These are phyloP conservation scores for Dioszegia hungarica DNA, from an alignment of 768 basidiomycete species.

Conservation along the genomic window DNA sequence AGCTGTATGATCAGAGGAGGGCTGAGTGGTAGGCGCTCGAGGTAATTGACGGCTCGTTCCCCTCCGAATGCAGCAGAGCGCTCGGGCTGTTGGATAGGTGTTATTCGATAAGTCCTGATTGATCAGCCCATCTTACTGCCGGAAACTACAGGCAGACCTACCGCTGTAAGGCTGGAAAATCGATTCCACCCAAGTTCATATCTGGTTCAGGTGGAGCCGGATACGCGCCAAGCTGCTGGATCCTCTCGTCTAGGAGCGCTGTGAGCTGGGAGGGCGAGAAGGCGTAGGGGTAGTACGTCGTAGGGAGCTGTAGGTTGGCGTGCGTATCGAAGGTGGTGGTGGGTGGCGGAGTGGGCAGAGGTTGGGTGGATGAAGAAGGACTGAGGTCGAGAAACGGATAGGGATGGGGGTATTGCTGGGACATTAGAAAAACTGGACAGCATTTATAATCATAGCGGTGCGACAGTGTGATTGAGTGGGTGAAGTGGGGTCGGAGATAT, in stretches of 20 bases:
- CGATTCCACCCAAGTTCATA: slow-evolving; percentile 38
- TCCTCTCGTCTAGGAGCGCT: slow-evolving; percentile 4
- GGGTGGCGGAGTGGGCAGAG: not conserved
- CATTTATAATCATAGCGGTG: not conserved
- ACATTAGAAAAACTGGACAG: not conserved
- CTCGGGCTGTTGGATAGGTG: slow-evolving; percentile 78
- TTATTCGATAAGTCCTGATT: slow-evolving; percentile 62
- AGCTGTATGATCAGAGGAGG: slow-evolving; percentile 80
- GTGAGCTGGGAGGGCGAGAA: slow-evolving; percentile 4
- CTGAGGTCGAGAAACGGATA: not conserved
- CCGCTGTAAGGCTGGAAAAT: slow-evolving; percentile 30
- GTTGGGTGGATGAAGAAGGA: not conserved
- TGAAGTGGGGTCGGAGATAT: not conserved
- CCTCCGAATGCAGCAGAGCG: slow-evolving; percentile 76
- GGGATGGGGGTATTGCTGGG: not conserved
- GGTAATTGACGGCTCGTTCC: slow-evolving; percentile 50
- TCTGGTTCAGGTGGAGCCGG: not conserved
- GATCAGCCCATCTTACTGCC: not conserved
- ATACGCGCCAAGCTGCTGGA: not conserved
- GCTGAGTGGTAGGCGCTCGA: slow-evolving; percentile 75
- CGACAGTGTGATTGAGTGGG: not conserved
- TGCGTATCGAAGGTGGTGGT: not conserved
- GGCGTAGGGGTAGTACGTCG: not conserved
- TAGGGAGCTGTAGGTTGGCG: not conserved
- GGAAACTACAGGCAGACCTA: slow-evolving; percentile 10